phyloP scores from a whole-genome alignment of 768 basidiomycete species.

The Kwoniella bestiolae region DNA sequence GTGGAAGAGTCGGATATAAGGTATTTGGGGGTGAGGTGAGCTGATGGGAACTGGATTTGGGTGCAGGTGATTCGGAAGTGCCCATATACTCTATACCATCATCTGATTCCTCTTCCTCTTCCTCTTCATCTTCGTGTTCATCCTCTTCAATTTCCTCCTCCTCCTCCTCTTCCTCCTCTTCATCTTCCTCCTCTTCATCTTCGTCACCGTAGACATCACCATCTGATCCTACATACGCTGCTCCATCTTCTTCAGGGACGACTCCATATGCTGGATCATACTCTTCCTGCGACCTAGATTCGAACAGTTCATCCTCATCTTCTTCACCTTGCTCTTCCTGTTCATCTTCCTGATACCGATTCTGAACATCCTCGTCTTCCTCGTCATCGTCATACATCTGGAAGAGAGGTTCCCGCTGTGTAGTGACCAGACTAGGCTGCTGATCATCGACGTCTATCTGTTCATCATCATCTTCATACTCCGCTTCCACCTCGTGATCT shows the following conservation, averaged over 20 bases:
- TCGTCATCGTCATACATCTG: conserved; percentile 11
- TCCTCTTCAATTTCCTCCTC: conserved; percentile 15
- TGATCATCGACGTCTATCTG: background rate
- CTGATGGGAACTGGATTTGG: background rate
- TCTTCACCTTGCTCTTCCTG: conserved; percentile 7
- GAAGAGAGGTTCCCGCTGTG: background rate
- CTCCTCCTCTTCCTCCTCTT: conserved; percentile 13
- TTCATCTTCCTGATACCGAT: conserved; percentile 7
- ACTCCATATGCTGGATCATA: conserved; percentile 22
- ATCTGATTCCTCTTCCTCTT: conserved; percentile 25
- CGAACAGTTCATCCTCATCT: conserved; percentile 16
- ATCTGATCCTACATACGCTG: conserved; percentile 24
- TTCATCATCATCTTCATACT: conserved; percentile 15
- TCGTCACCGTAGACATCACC: conserved; percentile 25
- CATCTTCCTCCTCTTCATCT: conserved; percentile 12
- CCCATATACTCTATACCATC: conserved; percentile 26
- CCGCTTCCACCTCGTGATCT: background rate
- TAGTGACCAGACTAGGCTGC: background rate
- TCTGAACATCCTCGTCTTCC: conserved; percentile 1
- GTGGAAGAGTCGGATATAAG: conserved; percentile 19
- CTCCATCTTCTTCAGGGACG: conserved; percentile 16
- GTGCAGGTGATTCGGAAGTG: conserved; percentile 17
- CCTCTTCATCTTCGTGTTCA: conserved; percentile 15
- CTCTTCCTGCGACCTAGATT: conserved; percentile 5
- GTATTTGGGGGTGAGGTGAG: conserved; percentile 2